Conservation (phyloP, 2,329 filamentous ascomycete species). For the Knufia petricola region DNA sequence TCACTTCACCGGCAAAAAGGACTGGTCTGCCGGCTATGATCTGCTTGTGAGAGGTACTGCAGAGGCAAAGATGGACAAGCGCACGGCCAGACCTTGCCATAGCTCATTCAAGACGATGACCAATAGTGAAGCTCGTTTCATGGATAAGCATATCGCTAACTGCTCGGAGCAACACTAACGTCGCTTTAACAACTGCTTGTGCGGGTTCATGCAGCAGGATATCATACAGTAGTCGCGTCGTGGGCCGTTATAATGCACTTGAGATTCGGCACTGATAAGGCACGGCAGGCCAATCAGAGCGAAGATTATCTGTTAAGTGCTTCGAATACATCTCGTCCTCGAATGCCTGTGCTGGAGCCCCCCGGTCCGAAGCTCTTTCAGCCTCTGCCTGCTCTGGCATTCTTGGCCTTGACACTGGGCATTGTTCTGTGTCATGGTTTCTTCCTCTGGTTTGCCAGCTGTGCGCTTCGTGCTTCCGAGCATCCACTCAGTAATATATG, state of each 20-base stretch:
- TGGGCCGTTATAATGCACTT: neutral
- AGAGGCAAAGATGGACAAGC: neutral
- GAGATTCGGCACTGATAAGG: conserved; percentile 9
- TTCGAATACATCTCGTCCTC: conserved; percentile 10
- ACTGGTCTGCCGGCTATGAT: neutral
- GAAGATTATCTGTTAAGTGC: neutral
- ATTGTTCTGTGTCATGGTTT: neutral
- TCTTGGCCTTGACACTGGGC: neutral
- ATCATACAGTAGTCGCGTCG: neutral
- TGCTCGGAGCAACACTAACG: neutral
- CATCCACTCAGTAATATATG: neutral
- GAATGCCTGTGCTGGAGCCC: conserved; percentile 4
- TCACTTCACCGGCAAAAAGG: neutral
- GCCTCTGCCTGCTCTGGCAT: neutral
- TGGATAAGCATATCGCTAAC: conserved; percentile 6
- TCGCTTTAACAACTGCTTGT: neutral
- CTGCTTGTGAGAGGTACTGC: neutral
- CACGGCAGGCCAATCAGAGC: neutral
- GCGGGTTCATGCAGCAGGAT: conserved; percentile 7
- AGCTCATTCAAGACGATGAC: too few relatives aligned
- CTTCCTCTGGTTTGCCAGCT: conserved; percentile 1
- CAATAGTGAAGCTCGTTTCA: neutral
- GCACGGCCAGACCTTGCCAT: neutral
- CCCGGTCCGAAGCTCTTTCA: neutral
- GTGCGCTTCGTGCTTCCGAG: neutral